Conservation (phyloP, 495 filamentous ascomycete genomes). For the Penicilliopsis zonata region DNA sequence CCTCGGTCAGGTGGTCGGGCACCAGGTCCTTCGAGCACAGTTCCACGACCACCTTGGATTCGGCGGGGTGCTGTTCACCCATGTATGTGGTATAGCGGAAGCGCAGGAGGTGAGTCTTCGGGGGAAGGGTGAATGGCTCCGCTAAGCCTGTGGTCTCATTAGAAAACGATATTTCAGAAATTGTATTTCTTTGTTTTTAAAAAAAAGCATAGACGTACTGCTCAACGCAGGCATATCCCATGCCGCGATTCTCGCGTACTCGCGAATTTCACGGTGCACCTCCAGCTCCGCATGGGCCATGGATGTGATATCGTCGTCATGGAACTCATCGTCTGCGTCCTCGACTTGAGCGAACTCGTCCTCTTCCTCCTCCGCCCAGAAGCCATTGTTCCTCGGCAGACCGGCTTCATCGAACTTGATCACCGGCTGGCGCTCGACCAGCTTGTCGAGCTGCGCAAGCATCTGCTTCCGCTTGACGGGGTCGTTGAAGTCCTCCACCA, state of each 20-base stretch:
- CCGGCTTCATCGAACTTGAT: constrained; percentile 23
- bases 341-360: constrained; percentile 37
- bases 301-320: constrained; percentile 71
- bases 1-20: constrained; percentile 41
- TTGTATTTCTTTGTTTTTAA: too few species aligned
- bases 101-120: constrained; percentile 56
- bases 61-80: constrained; percentile 85
- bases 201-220: constrained; percentile 43
- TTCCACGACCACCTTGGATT: constrained; percentile 86
- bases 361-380: constrained; percentile 43
- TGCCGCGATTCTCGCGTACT: constrained; percentile 75
- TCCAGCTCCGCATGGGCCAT: constrained; percentile 80
- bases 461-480: constrained; percentile 14
- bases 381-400: constrained; percentile 19
- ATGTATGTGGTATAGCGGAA: constrained; percentile 98
- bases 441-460: constrained; percentile 21
- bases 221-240: constrained; percentile 94
- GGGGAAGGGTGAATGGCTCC: constrained; percentile 62
- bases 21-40: constrained; percentile 61
- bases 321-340: constrained; percentile 51
- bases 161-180: too few species aligned
- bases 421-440: constrained; percentile 19
- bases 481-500: constrained; percentile 30
- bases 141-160: constrained; percentile 61
- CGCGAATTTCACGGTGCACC: constrained; percentile 75